These are phyloP conservation scores for Scheffersomyces amazonensis DNA, from an alignment of 805 yeast genomes.

Conservation along the genomic window DNA sequence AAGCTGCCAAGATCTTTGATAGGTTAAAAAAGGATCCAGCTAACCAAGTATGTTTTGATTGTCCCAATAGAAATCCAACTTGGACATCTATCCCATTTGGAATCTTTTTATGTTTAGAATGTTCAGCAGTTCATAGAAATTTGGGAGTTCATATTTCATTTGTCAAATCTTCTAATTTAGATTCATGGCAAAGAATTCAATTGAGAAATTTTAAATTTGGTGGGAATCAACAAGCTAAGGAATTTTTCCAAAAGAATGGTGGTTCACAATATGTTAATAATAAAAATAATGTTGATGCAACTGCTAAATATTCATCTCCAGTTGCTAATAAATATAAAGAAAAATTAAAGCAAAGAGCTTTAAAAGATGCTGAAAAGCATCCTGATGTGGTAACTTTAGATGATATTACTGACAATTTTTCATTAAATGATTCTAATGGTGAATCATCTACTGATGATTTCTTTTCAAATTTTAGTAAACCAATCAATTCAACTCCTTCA, in stretches of 20 bases:
- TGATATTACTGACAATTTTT: conserved; percentile 30
- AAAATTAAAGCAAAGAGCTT: conserved; percentile 68
- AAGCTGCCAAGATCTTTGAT: conserved; percentile 62
- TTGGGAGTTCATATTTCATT: conserved; percentile 95
- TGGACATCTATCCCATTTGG: conserved; percentile 99
- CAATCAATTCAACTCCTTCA: conserved; percentile 53
- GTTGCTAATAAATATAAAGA: conserved; percentile 81
- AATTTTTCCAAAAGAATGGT: conserved; percentile 79
- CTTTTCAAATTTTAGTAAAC: conserved; percentile 88
- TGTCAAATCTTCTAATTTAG: conserved; percentile 88
- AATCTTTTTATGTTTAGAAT: conserved; percentile 85
- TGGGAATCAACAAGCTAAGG: conserved; percentile 85
- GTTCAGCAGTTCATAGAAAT: conserved; percentile 93
- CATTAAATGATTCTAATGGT: conserved; percentile 24
- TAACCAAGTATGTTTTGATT: conserved; percentile 89
- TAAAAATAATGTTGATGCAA: conserved; percentile 51
- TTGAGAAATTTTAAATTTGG: conserved; percentile 91
- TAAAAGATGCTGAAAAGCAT: conserved; percentile 61
- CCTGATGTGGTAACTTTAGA: conserved; percentile 76
- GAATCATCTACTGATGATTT: conserved; percentile 68
- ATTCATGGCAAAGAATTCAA: conserved; percentile 91
- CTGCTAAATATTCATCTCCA: conserved; percentile 74
- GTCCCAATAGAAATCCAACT: conserved; percentile 90
- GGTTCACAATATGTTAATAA: conserved; percentile 66
- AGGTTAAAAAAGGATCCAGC: conserved; percentile 63